Evolutionary conservation across 768 basidiomycete species (phyloP), one percentile per base, ranked within the genome.

Genomic region (Mycena sanguinolenta): DNA sequence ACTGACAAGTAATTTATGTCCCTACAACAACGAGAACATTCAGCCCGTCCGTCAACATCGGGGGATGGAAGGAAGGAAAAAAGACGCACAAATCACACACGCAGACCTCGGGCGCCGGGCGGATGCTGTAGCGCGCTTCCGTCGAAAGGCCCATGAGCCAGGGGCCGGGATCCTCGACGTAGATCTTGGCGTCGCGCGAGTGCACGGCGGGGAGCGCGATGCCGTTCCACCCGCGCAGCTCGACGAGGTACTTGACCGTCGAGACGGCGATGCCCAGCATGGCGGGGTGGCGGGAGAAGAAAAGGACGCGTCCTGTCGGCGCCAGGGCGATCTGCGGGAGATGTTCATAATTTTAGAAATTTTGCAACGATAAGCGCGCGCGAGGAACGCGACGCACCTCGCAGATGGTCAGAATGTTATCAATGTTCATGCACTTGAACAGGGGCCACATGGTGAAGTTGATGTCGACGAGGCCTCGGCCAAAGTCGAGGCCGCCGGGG

Each of bases 371-470:
- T 14, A 55, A 58, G 34, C 10, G 16, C 21, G n/a, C 58, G 58
- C 28, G 23, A 13, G 6, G 32, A 23, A 34, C 32, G 34, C 54
- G 13, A 69, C 67, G 34, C 79, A 93, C 94, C 87, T 99, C 97
- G 77, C 95, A 95, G 65, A 95, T 92, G 9, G 95, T 96, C 69
- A 99, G 82, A 70, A 99, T 93, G 74, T 97, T 96, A 78, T 98
- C 97, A 64, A 97, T 90, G 75, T 95, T 96, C 69, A 98, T 81
- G 68, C 92, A 93, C 78, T 96, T 93, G 86, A 98, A 98, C 58
- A 99, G 78, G 2, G 97, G 97, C 95, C 96, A 99, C 89, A 98
- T 94, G 44, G 95, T 96, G 77, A 97, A 96, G 80, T 97, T 97
- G 77, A 96, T 94, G 73, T 97, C 95, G 38, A 97, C 94, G 57